Evolutionary conservation across 108 stramenopile species (phyloP).

Genomic region (Skeletonema marinoi): DNA sequence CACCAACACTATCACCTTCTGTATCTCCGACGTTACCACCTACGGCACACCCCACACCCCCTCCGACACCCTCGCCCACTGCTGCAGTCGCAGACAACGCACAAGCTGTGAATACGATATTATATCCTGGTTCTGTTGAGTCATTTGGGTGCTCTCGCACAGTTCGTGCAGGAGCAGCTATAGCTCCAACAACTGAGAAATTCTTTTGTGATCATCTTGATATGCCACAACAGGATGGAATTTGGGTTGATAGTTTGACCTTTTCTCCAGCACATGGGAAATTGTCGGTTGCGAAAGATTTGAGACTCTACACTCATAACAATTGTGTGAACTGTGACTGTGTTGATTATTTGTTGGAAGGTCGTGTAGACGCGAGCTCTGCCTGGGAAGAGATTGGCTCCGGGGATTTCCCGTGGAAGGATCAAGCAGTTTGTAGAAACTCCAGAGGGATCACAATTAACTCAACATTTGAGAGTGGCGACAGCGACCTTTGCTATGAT

Average conservation of each 20-base stretch:
- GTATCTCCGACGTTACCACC: background rate
- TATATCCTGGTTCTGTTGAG: background rate
- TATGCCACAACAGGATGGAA: background rate
- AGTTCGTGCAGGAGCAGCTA: background rate
- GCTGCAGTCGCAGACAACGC: background rate
- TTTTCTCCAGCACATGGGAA: background rate
- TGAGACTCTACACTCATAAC: conserved; percentile 33
- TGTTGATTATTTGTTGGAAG: conserved; percentile 22
- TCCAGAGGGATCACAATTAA: background rate
- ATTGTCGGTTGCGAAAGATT: conserved; percentile 19
- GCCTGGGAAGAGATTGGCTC: conserved; percentile 14
- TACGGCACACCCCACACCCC: background rate
- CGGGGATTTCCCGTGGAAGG: conserved; percentile 8
- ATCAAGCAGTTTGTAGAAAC: conserved; percentile 1
- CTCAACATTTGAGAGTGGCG: conserved; percentile 1
- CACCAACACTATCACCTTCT: conserved; percentile 3
- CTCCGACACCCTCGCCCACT: background rate
- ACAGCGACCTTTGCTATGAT: background rate
- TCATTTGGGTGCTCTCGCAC: background rate
- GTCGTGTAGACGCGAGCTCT: conserved; percentile 16
- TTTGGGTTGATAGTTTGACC: conserved; percentile 7
- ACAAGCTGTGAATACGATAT: background rate
- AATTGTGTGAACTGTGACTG: conserved; percentile 30
- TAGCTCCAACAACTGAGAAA: conserved; percentile 22
- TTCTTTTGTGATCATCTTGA: conserved; percentile 12